Evolutionary conservation across 495 filamentous ascomycete genomes (phyloP), one percentile per base, ranked within the genome.

Genomic region (Hyaloscypha bicolor): DNA sequence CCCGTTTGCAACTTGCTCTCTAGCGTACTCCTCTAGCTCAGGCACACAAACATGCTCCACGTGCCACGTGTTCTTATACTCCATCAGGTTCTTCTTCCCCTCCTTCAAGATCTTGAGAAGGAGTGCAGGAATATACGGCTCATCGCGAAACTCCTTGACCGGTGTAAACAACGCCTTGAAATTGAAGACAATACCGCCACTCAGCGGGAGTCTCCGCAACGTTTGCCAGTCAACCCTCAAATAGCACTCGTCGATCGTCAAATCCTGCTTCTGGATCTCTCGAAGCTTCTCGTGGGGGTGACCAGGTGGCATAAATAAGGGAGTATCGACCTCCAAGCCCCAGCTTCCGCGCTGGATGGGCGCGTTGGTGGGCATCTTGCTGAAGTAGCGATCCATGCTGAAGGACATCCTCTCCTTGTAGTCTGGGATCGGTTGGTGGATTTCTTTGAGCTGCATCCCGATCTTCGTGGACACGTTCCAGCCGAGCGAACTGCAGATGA

Each of bases 191-290:
- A 97, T 78, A 0, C 83, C 88, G 0, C 85, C 91, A 0, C 88
- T 91, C 5, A 97, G 76, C 2, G 93, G 93, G 1, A 97, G 79
- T 31, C 93, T 85, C 14, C 93, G 87, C 21, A 97, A 82, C 0
- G 93, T 97, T 77, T 97, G 93, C 91, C 93, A 95, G 75, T 97
- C 93, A 3, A 95, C 93, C n/a, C 93, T 86, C 16, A 97, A 83
- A 64, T 89, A 77, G 69, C 90, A 81, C 29, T 91, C 85, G 0
- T 83, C 80, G n/a, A 89, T 71, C 8, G 73, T 76, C 6, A 95
- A 76, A 8, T 81, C 72, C 2, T 84, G 77, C 56, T 86, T 75
- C 71, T 94, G 92, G 1, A 73, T 66, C 9, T 79, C 69, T 25
- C 90, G 84, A 60, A 84, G 76, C 45, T 76, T 71, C 70, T 86